Percentiles rank a stretch among this genome's conserved stretches.
These are phyloP conservation scores for Calonectria leucothoes DNA, from an alignment of 2,329 filamentous ascomycete genomes.

Conservation along the genomic window DNA sequence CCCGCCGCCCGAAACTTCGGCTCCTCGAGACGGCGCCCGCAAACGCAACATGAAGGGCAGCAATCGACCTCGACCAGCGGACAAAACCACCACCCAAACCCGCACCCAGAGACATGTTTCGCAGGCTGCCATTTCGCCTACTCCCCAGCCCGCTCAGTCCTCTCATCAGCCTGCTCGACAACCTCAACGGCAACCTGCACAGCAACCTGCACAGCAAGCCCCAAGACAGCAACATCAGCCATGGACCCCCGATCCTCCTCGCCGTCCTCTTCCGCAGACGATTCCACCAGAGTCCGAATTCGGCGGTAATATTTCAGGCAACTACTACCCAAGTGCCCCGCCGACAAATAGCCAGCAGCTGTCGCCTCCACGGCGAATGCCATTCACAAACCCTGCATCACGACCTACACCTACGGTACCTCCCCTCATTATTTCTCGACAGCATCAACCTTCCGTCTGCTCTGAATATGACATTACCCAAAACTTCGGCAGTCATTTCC, in stretches of 20 bases:
- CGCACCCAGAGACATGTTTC: neutral
- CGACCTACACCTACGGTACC: neutral
- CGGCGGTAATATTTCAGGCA: neutral
- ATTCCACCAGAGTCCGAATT: neutral
- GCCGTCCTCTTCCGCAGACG: neutral
- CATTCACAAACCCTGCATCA: neutral
- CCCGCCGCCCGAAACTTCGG: neutral
- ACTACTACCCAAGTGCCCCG: neutral
- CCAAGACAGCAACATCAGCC: neutral
- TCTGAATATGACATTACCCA: neutral
- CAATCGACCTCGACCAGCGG: neutral
- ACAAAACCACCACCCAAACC: neutral
- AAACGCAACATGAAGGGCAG: slow-evolving; percentile 1
- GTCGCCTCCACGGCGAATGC: neutral
- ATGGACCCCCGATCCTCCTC: neutral
- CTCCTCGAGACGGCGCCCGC: slow-evolving; percentile 3
- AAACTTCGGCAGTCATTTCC: neutral
- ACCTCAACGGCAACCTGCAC: neutral
- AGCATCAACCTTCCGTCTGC: neutral
- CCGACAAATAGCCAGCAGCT: neutral
- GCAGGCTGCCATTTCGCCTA: neutral
- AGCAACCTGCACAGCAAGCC: neutral
- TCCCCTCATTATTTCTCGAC: neutral
- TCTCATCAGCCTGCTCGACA: no score
- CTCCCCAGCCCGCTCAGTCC: neutral